A percentile compares a stretch with the other conserved stretches of the same genome.
Evolutionary conservation across 805 yeast genomes (phyloP).

Genomic region (Starmerella lactis-condensi): DNA sequence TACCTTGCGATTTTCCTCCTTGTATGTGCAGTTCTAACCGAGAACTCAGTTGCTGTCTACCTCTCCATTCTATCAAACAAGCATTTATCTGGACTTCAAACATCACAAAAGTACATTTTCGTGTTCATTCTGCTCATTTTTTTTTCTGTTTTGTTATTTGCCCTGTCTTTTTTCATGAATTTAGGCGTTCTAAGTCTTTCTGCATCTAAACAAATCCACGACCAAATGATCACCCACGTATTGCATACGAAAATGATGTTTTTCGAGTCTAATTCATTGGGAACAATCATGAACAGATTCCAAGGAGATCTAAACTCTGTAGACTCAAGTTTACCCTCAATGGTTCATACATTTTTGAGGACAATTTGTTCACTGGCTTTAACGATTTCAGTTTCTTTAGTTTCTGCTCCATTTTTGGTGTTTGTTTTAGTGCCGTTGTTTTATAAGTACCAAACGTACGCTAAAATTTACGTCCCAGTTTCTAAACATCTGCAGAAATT

Average conservation of each 20-base stretch:
- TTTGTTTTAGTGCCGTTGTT: conserved; percentile 47
- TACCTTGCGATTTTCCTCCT: conserved; percentile 13
- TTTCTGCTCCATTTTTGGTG: conserved; percentile 69
- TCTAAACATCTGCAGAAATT: conserved; percentile 57
- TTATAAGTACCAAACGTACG: conserved; percentile 41
- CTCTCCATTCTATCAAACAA: conserved; percentile 14
- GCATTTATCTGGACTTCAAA: conserved; percentile 8
- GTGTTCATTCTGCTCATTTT: conserved; percentile 9
- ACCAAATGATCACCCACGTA: conserved; percentile 50
- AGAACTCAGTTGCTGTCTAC: conserved; percentile 11
- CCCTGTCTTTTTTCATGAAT: conserved; percentile 6
- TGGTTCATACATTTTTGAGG: conserved; percentile 22
- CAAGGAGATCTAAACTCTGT: conserved; percentile 73
- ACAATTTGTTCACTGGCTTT: conserved; percentile 37
- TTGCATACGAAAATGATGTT: conserved; percentile 81
- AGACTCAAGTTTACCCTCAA: conserved; percentile 41
- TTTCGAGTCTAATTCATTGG: conserved; percentile 87
- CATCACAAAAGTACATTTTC: conserved; percentile 9
- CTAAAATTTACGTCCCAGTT: conserved; percentile 39
- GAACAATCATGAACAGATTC: conserved; percentile 73
- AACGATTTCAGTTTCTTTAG: conserved; percentile 36
- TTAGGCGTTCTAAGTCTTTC: conserved; percentile 9
- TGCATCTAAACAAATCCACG: conserved; percentile 27
- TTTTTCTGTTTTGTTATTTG: conserved; percentile 3
- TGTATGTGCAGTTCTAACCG: conserved; percentile 3